Base-by-base conservation (phyloP, 257 asterid genomes). In the Solanum commersonii region DNA sequence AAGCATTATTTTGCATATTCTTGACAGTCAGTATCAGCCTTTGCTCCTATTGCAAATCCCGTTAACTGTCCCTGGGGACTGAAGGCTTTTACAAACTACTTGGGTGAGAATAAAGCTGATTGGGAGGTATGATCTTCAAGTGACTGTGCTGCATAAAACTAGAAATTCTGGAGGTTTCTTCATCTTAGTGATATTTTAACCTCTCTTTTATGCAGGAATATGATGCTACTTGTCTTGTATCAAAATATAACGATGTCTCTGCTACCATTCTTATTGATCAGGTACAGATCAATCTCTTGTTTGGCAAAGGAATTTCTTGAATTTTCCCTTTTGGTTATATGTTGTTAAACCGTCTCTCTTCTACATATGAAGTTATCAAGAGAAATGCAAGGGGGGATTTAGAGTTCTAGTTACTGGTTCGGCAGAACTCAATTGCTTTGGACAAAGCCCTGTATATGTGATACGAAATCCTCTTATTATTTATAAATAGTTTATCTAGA, bases 231-330 rank as follows among this genome's bases (percentile, higher is more conserved):
- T 86, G 83, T 59, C 99, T 97, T 72, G 70, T 96, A 87, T 94
- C 98, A 11, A 96, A 93, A 86, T 90, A 83, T 92, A 94, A 86
- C 71, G 88, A 92, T 40, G 89, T 97, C 71, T 87, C 98, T 10
- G 95, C 98, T 23, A 93, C 98, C 79, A 95, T 97, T 92, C 93
- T 97, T 88, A 97, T 97, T 88, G 99, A 97, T 89, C 99, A 97
- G 99, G 99, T 96, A 88, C 63, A 52, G 83, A 71, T 56, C 35
- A 40, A 46, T 83, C 12, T 82, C 86, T 18, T 29, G 10, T 18
- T 46, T 31, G 34, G 27, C 20, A 2, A 49, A 46, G 63, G 27
- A 38, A 27, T 82, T 82, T 82, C 22, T 49, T 52, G 86, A 82
- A 82, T 5, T 82, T 12, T 4, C 42, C 70, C 70, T 49, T 82